phyloP scores from a whole-genome alignment of 345 rosid species.

The Citrus glauca region DNA sequence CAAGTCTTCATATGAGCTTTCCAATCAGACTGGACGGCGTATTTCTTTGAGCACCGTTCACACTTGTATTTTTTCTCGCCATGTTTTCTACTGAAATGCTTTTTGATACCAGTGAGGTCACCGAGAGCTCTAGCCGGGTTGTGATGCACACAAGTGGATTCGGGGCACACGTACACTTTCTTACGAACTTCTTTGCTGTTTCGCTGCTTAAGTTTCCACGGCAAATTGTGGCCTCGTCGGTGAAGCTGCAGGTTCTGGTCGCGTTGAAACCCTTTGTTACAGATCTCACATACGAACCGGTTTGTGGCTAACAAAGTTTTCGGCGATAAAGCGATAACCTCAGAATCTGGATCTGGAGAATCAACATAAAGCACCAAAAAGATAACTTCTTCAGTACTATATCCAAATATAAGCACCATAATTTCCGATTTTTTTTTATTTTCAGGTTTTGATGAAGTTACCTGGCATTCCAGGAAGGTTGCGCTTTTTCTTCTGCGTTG shows the following conservation, averaged over 20 bases:
- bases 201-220: constrained; percentile 72
- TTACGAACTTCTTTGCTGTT: constrained; percentile 47
- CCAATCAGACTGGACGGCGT: constrained; percentile 82
- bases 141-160: constrained; percentile 65
- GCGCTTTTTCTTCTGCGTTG: constrained; percentile 56
- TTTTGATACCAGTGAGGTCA: constrained; percentile 82
- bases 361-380: background rate
- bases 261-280: constrained; percentile 74
- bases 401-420: background rate
- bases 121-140: constrained; percentile 70
- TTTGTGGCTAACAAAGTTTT: constrained; percentile 55
- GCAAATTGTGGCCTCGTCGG: constrained; percentile 78
- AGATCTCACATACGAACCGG: constrained; percentile 78
- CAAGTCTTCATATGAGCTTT: constrained; percentile 85
- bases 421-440: background rate
- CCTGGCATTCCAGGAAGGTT: constrained; percentile 92
- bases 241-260: constrained; percentile 81
- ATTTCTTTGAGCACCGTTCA: constrained; percentile 72
- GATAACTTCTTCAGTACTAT: background rate
- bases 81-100: constrained; percentile 73
- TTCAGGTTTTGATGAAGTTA: constrained; percentile 15
- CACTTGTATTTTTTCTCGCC: constrained; percentile 87
- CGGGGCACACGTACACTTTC: constrained; percentile 77
- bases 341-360: constrained; percentile 66
- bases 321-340: constrained; percentile 71